Conservation (phyloP, 2,329 filamentous ascomycete species). For the Penicillium psychrosexuale region DNA sequence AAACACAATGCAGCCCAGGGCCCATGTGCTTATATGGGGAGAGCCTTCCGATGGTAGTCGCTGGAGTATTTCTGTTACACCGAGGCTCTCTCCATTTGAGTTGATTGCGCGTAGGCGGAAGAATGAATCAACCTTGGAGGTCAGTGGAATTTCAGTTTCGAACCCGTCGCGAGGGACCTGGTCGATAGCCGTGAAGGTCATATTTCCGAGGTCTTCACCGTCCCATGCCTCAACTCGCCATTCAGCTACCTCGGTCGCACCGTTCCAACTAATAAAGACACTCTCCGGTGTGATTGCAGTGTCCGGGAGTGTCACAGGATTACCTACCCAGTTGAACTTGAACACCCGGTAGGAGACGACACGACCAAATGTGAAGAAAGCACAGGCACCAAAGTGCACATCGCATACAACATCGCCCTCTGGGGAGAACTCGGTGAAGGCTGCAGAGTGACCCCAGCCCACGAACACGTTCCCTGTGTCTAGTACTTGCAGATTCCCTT, state of each 20-base stretch:
- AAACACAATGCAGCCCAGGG: constrained; percentile 1
- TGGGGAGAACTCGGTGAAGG: constrained; percentile 47
- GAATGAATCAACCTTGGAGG: constrained; percentile 10
- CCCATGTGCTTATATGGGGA: constrained; percentile 2
- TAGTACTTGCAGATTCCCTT: constrained; percentile 23
- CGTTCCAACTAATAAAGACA: constrained; percentile 38
- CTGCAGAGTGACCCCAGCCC: constrained; percentile 52
- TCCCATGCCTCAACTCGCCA: constrained; percentile 28
- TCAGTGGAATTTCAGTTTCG: constrained; percentile 19
- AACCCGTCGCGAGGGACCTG: constrained; percentile 21
- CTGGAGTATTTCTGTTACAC: constrained; percentile 18
- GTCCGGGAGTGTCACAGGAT: constrained; percentile 41
- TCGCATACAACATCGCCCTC: constrained; percentile 27
- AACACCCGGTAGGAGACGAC: constrained; percentile 57
- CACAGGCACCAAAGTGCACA: constrained; percentile 43
- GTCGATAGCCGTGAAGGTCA: constrained; percentile 14
- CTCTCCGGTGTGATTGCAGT: constrained; percentile 14
- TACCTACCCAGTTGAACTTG: constrained; percentile 53
- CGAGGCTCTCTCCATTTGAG: constrained; percentile 19
- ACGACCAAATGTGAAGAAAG: constrained; percentile 45
- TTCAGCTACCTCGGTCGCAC: constrained; percentile 33
- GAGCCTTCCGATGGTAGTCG: background rate
- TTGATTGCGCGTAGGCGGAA: constrained; percentile 23
- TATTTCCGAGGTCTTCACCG: constrained; percentile 10
- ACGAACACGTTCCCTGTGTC: constrained; percentile 47